Evolutionary conservation across 2,329 filamentous ascomycete genomes (phyloP).

Genomic region (Juglanconis sp.): DNA sequence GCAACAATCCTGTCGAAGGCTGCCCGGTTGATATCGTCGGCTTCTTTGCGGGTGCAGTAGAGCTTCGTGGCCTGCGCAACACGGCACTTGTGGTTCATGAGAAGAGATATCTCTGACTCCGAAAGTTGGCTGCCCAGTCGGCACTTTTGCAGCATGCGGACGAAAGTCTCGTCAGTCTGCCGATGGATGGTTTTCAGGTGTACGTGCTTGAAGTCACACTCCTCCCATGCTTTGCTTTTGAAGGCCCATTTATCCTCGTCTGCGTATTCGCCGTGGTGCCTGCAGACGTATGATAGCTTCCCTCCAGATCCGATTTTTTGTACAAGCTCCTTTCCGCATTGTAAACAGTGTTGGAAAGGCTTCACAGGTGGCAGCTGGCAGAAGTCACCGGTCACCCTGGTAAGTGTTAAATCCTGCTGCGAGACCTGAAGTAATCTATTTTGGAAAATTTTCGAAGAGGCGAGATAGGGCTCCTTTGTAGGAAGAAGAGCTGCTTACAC

Average conservation of each 20-base stretch:
- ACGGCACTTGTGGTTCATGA: conserved; percentile 43
- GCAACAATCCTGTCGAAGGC: conserved; percentile 32
- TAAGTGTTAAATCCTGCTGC: too few relatives aligned
- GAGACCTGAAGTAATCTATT: too few relatives aligned
- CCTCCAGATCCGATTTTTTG: conserved; percentile 16
- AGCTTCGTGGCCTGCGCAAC: conserved; percentile 42
- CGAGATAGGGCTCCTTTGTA: too few relatives aligned
- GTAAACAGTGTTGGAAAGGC: conserved; percentile 50
- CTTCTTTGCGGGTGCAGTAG: conserved; percentile 39
- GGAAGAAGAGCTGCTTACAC: conserved; percentile 24
- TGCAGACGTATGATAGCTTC: conserved; percentile 29
- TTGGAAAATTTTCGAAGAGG: too few relatives aligned
- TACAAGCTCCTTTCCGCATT: conserved; percentile 39
- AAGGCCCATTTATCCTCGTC: conserved; percentile 61
- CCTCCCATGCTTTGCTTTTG: conserved; percentile 49
- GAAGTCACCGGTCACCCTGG: conserved; percentile 54
- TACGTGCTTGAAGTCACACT: conserved; percentile 51
- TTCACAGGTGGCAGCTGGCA: conserved; percentile 58
- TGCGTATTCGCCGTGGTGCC: conserved; percentile 33
- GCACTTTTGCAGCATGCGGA: conserved; percentile 53
- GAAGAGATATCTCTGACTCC: conserved; percentile 33
- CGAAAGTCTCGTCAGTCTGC: conserved; percentile 52
- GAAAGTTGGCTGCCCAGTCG: conserved; percentile 42
- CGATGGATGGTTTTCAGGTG: conserved; percentile 55
- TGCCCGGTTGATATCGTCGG: conserved; percentile 31